Percentiles rank a stretch among this genome's conserved stretches.
Conservation (phyloP, 331 rosid species). For the Pyracantha coccinea region DNA sequence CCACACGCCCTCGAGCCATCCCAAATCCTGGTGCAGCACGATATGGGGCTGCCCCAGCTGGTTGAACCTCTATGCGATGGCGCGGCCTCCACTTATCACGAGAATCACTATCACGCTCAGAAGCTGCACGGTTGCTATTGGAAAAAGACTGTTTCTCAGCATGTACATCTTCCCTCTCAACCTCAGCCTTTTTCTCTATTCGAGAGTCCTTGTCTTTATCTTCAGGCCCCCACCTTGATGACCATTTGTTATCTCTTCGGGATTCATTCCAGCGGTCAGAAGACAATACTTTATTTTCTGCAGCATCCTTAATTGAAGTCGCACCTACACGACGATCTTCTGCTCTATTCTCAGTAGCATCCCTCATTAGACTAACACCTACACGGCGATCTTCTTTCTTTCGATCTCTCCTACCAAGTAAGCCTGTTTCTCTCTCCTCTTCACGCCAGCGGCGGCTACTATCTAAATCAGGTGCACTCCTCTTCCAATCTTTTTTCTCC, state of each 20-base stretch:
- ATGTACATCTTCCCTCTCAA: conserved; percentile 44
- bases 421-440: conserved; percentile 71
- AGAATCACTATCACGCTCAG: conserved; percentile 61
- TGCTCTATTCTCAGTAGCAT: conserved; percentile 35
- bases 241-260: conserved; percentile 70
- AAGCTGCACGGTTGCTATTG: conserved; percentile 28
- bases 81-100: conserved; percentile 84
- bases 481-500: conserved; percentile 66
- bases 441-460: conserved; percentile 67
- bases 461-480: conserved; percentile 43
- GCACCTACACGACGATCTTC: conserved; percentile 46
- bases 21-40: conserved; percentile 81
- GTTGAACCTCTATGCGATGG: conserved; percentile 57
- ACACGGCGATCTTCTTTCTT: conserved; percentile 59
- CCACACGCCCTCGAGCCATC: conserved; percentile 51
- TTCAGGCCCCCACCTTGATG: conserved; percentile 85
- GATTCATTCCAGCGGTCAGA: conserved; percentile 38
- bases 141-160: conserved; percentile 45
- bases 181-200: conserved; percentile 42
- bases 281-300: conserved; percentile 32
- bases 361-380: conserved; percentile 37
- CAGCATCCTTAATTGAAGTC: conserved; percentile 25
- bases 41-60: conserved; percentile 49
- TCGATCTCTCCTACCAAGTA: conserved; percentile 62
- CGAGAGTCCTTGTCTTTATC: conserved; percentile 68